phyloP scores from a whole-genome alignment of 352 stramenopile genomes.

The Thalassiosira exigua region DNA sequence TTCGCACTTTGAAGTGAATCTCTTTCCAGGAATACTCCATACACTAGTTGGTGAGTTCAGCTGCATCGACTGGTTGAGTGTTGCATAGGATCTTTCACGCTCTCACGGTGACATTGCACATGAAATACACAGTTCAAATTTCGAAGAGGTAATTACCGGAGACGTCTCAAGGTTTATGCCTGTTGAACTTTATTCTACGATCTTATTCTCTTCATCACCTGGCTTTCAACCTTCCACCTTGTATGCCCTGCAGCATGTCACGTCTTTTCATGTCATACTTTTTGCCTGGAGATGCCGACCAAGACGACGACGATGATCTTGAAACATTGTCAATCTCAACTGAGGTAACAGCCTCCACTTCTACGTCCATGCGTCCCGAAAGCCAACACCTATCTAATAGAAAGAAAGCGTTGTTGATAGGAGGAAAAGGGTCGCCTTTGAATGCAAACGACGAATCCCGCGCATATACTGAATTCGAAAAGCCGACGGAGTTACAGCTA shows the following conservation, averaged over 20 bases:
- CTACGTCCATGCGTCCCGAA: constrained; percentile 9
- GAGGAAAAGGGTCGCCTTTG: constrained; percentile 39
- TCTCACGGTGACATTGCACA: background rate
- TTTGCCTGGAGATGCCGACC: constrained; percentile 50
- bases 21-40: constrained; percentile 61
- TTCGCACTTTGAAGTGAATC: constrained; percentile 67
- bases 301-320: constrained; percentile 48
- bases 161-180: no score
- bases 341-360: constrained; percentile 24
- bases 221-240: no score
- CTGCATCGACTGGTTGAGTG: background rate
- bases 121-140: constrained; percentile 43
- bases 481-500: constrained; percentile 15
- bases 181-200: no score
- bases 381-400: constrained; percentile 22
- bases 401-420: constrained; percentile 50
- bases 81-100: no score
- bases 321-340: constrained; percentile 32
- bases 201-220: no score
- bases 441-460: background rate
- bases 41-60: constrained; percentile 23
- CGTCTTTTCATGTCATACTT: constrained; percentile 71
- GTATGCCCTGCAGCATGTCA: no score
- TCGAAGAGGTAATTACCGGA: no score
- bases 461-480: constrained; percentile 21